Base-by-base conservation (phyloP, 768 basidiomycete genomes). In the Suillus plorans region DNA sequence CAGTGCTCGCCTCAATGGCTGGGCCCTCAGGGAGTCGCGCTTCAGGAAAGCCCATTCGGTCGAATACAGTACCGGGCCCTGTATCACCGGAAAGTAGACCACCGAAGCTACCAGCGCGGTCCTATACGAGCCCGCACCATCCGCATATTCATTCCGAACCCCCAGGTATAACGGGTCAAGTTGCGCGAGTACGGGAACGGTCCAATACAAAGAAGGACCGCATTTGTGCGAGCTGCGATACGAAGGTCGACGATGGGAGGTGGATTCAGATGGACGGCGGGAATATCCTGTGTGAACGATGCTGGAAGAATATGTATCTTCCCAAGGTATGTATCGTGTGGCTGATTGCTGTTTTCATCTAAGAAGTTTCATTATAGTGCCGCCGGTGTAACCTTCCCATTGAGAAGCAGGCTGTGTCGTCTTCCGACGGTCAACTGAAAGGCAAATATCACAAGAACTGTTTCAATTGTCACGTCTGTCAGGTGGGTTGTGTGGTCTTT, bases 281-380 rank as follows among this genome's bases (percentile, higher is more conserved):
- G 63, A 85, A 78, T 45, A 87, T 94, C 44, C 77, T 97, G 69
- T 97, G 96, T 75, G 96, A 95, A 72, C 78, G 77, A 70, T 96
- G 95, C 75, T 97, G 95, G 95, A 97, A 97, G 82, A 88, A 91
- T 71, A 91, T 96, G 89, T 97, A 97, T 80, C 77, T 97, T 67
- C 95, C 95, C 66, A 95, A 94, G 81, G 93, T 91, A 67, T 49
- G 85, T 75, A 44, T 61, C 39, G 20, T n/a, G 36, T 52, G 58
- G 55, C 56, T 60, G 18, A 53, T 31, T 25, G 3, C 34, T 14
- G 22, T 55, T 60, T 34, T 53, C 22, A 34, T 37, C 41, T 50
- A 67, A 44, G 66, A 28, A 59, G 28, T 60, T 61, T 47, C 44
- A 37, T 22, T 62, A 63, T 69, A 94, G 92, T 97, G 95, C 73